phyloP scores from a whole-genome alignment of 1,284 basidiomycete genomes.

The Mycosarcoma mackinlayi region DNA sequence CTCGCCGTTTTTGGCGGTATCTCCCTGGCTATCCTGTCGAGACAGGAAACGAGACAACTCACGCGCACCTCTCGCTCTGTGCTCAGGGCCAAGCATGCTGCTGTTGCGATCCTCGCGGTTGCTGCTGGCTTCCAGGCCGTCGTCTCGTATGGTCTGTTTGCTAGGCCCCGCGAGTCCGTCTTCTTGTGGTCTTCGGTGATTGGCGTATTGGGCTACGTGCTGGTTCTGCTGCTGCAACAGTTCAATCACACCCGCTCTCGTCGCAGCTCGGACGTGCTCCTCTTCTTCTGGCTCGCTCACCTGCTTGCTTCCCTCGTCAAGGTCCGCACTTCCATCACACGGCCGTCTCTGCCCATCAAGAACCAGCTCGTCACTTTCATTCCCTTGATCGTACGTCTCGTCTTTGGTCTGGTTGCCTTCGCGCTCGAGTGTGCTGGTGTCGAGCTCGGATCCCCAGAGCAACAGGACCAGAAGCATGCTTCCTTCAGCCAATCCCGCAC shows the following conservation, averaged over 20 bases:
- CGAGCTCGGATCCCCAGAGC: conserved; percentile 44
- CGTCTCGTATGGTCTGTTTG: conserved; percentile 53
- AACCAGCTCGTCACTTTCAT: conserved; percentile 50
- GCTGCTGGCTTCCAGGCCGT: conserved; percentile 71
- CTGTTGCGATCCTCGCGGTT: conserved; percentile 75
- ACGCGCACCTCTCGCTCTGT: conserved; percentile 43
- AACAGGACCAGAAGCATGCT: conserved; percentile 8
- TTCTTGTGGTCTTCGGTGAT: conserved; percentile 42
- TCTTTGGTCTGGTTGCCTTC: conserved; percentile 51
- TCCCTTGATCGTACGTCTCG: conserved; percentile 51
- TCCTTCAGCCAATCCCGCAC: background rate
- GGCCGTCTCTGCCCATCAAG: conserved; percentile 42
- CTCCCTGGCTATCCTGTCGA: conserved; percentile 29
- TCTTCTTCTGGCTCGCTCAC: conserved; percentile 87
- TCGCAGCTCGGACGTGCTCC: conserved; percentile 79
- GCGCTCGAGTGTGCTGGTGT: conserved; percentile 58
- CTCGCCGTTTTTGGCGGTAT: conserved; percentile 49
- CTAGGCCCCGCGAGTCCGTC: conserved; percentile 40
- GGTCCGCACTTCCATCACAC: conserved; percentile 68
- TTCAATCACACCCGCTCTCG: conserved; percentile 82
- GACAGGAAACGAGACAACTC: conserved; percentile 26
- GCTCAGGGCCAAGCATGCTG: conserved; percentile 60
- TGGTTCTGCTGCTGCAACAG: conserved; percentile 64
- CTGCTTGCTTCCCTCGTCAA: conserved; percentile 73
- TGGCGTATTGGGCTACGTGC: conserved; percentile 47